Percentiles rank a stretch among this genome's conserved stretches.
Evolutionary conservation across 2,329 filamentous ascomycete genomes (phyloP).

Genomic region (Paecilomyces dactylethromorphus): DNA sequence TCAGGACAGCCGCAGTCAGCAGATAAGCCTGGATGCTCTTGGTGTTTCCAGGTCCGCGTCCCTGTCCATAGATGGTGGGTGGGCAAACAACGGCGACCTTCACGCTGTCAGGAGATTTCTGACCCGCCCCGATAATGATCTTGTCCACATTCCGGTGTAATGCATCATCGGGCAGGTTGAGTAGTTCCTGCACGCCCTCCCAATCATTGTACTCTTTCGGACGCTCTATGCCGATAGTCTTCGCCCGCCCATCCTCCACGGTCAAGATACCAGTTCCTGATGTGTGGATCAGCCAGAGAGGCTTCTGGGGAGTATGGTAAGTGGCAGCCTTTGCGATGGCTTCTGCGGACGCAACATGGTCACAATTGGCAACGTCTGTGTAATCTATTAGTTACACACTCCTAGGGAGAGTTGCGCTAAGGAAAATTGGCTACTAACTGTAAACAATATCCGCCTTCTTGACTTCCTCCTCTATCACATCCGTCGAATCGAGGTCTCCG

Average conservation of each 20-base stretch:
- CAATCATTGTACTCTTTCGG: slow-evolving; percentile 42
- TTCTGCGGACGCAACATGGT: slow-evolving; percentile 35
- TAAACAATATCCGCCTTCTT: slow-evolving; percentile 43
- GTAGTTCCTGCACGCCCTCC: slow-evolving; percentile 36
- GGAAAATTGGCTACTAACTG: slow-evolving; percentile 23
- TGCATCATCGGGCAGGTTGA: slow-evolving; percentile 34
- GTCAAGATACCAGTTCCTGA: slow-evolving; percentile 39
- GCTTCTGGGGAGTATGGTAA: slow-evolving; percentile 26
- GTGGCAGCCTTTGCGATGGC: slow-evolving; percentile 36
- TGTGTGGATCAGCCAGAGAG: slow-evolving; percentile 39
- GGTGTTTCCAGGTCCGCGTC: slow-evolving; percentile 29
- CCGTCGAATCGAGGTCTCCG: slow-evolving; percentile 36
- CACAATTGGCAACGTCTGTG: slow-evolving; percentile 35
- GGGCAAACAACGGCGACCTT: slow-evolving; percentile 35
- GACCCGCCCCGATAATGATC: slow-evolving; percentile 26
- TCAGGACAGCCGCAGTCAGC: slow-evolving; percentile 29
- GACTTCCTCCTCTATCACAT: slow-evolving; percentile 36
- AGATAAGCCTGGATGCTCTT: slow-evolving; percentile 37
- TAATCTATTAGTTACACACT: not conserved
- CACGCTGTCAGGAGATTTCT: slow-evolving; percentile 19
- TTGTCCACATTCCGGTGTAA: slow-evolving; percentile 36
- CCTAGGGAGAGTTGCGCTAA: not conserved
- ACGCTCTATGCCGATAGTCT: slow-evolving; percentile 33
- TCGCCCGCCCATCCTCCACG: slow-evolving; percentile 33
- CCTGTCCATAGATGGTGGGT: slow-evolving; percentile 36